Evolutionary conservation across 2,329 filamentous ascomycete genomes (phyloP), one percentile per base, ranked within the genome.

Genomic region (Alternaria metachromatica): DNA sequence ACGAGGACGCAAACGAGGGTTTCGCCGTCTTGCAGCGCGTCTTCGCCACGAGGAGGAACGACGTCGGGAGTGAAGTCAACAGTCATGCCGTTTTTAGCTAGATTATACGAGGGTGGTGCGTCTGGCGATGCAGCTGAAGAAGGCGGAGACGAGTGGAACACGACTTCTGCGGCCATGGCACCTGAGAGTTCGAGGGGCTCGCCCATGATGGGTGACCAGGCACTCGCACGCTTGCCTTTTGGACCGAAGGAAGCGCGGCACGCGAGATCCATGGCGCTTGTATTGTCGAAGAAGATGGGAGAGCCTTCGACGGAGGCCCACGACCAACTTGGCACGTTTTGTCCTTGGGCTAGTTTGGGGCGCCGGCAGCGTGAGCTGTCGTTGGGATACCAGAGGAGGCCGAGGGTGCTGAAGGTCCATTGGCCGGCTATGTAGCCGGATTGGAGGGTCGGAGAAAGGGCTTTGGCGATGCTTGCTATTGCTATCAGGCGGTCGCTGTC

Each of bases 231-330:
- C 43, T 72, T 64, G 2, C 71, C 64, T 21, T 70, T 68, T 25
- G 71, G 68, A 12, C 70, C 72, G 44, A 78, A 79, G 3, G 70
- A 72, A 9, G 70, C 74, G 18, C 69, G 71, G 41, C 76, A 79
- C 2, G 76, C 77, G 0, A 80, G 64, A 54, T 80, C 77, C 76
- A 80, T 80, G 4, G 77, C 77, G 9, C 73, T 76, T 10, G 71
- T 60, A 26, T 78, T 79, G 62, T 80, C 77, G 50, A 78, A 79
- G 63, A 72, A 77, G 48, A 79, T 73, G 0, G 76, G 74, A 4
- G 76, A 78, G 18, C 76, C 77, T 68, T 78, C 75, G 11, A 78
- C 60, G 1, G 75, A 76, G 55, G 76, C 77, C 77, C 77, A 80
- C 44, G 76, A 78, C 77, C 77, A 80, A 65, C 73, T 78, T 9